phyloP scores from a whole-genome alignment of 2,329 filamentous ascomycete species.

The Paraphoma sp. region DNA sequence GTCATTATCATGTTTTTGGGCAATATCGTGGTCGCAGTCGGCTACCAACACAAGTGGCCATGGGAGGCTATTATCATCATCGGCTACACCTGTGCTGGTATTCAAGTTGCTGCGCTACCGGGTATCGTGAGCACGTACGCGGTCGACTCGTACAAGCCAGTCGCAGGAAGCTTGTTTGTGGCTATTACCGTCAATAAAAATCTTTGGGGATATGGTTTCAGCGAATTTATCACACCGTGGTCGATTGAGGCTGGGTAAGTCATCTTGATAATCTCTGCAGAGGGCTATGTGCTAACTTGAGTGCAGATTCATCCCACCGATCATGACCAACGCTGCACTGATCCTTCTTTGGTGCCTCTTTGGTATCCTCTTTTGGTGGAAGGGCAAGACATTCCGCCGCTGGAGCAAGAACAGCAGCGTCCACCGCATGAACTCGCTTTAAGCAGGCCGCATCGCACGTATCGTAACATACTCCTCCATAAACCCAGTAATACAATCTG shows the following conservation, averaged over 20 bases:
- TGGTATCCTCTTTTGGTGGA: slow-evolving; percentile 63
- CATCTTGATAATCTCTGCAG: background rate
- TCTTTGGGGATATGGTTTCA: slow-evolving; percentile 67
- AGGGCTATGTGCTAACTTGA: slow-evolving; percentile 8
- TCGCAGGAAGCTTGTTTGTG: slow-evolving; percentile 66
- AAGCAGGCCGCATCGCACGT: background rate
- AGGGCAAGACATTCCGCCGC: slow-evolving; percentile 64
- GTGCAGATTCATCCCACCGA: slow-evolving; percentile 56
- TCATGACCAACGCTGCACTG: slow-evolving; percentile 66
- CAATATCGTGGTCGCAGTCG: slow-evolving; percentile 63
- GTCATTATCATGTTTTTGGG: slow-evolving; percentile 63
- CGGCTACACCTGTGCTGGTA: slow-evolving; percentile 63
- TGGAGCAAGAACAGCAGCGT: slow-evolving; percentile 64
- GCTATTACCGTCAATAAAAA: slow-evolving; percentile 70
- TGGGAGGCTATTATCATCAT: slow-evolving; percentile 65
- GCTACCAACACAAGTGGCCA: slow-evolving; percentile 61
- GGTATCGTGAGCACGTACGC: slow-evolving; percentile 66
- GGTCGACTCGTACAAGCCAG: slow-evolving; percentile 69
- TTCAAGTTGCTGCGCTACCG: slow-evolving; percentile 67
- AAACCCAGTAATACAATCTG: background rate
- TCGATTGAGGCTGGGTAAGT: slow-evolving; percentile 54
- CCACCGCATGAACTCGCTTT: slow-evolving; percentile 53
- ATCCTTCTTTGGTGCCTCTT: slow-evolving; percentile 61
- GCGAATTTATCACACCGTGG: slow-evolving; percentile 63
- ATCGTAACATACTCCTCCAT: background rate